Base-by-base conservation (phyloP, 257 asterid genomes). In the Knoxia roxburghii region DNA sequence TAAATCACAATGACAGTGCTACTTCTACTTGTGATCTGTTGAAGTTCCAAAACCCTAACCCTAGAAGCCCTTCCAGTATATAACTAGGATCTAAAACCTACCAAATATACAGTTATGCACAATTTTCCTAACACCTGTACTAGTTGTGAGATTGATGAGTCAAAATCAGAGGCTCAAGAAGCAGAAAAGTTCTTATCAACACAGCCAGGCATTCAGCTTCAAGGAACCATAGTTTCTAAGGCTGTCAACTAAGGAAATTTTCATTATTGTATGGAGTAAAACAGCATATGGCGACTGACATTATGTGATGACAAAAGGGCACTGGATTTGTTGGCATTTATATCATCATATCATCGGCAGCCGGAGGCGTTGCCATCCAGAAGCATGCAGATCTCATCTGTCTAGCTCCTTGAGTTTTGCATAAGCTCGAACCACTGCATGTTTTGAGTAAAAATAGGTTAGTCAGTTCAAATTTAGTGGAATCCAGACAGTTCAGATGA, bases 391-490 rank as follows among this genome's bases (percentile, higher is more conserved):
- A n/a, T 69, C 62, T 29, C 32, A 32, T 49, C 8, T 18, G n/a
- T 33, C 69, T 64, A 86, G 62, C 85, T 85, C 77, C 76, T 83
- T 2, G 89, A 77, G 59, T 80, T 29, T 69, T 83, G 97, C 97
- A 89, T 93, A 55, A 93, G 96, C 85, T 90, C 99, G 68, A 93
- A 93, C 99, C 97, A 93, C 99, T 93, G 90, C 27, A 54, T 3
- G 24, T 12, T 40, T 40, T 15, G 57, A 48, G 53, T 64, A 17
- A 11, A 64, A 51, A 54, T 7, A 48, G 40, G 30, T 51, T 11
- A 45, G 51, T 2, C 18, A 3, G 45, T 33, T 69, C 41, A 48
- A 21, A 53, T 53, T 55, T 11, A 26, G 61, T 24, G 41, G 43
- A 15, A 10, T 30, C 17, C 20, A 65, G 23, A 37, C 49, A 67